Base-by-base conservation (phyloP, 2,329 filamentous ascomycete species). In the Apiospora malaysiana region DNA sequence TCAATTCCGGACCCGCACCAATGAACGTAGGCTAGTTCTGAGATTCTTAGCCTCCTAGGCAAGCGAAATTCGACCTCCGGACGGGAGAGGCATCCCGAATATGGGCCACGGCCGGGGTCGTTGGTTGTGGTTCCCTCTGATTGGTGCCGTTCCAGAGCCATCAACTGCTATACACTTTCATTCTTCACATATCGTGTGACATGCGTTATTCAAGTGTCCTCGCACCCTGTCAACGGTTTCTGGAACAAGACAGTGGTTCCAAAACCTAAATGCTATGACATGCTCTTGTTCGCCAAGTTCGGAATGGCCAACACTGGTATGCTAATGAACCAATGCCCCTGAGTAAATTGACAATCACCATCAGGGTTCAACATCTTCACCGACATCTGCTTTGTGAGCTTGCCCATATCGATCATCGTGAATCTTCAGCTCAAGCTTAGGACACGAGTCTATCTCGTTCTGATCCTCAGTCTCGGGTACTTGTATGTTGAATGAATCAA, bases 401-500 rank as follows among this genome's bases (percentile, higher is more conserved):
- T 32, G 25, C 4, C 49, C 32, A 25, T 51, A 49, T n/a, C n/a
- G 4, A 45, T 45, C 42, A 16, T 45, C 42, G 42, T 45, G 9
- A 14, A 42, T 4, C 40, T 42, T 42, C 40, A 9, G 8, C 4
- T 9, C 4, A 42, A 9, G 40, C 12, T 42, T 42, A 42, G 40
- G 10, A 42, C 40, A 9, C 8, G 12, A 9, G 12, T 9, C 40
- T 14, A 14, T 9, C 37, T 40, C 40, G 10, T 42, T 9, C 40
- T 42, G 40, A 42, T 9, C 9, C 40, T 9, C 12, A 42, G 40
- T 42, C 40, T 42, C 7, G 21, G 45, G 18, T 18, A 47, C 1
- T 47, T 9, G 45, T 47, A 21, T n/a, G 45, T 74, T 78, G 16
- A 47, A 5, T 42, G 8, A 42, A 42, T 42, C 4, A 42, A 42